Percentiles rank a stretch among this genome's conserved stretches.
Conservation (phyloP, 805 yeast species). For the Pichia kluyveri region DNA sequence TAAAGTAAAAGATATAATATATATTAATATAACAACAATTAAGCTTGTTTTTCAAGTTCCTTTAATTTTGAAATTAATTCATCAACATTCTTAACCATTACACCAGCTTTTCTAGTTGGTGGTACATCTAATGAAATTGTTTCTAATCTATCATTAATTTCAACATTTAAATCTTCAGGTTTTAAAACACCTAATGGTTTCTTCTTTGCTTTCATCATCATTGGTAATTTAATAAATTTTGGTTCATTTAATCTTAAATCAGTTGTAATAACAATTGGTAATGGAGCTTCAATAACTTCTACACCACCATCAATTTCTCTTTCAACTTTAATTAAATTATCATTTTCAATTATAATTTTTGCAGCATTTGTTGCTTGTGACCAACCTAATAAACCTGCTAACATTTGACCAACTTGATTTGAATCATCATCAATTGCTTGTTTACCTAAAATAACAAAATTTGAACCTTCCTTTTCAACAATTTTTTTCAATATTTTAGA, state of each 20-base stretch:
- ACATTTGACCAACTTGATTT: conserved; percentile 93
- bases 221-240: conserved; percentile 90
- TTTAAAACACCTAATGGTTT: conserved; percentile 70
- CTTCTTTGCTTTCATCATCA: conserved; percentile 97
- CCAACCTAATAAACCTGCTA: conserved; percentile 90
- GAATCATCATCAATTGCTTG: conserved; percentile 96
- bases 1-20: too few relatives aligned
- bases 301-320: conserved; percentile 96
- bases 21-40: too few relatives aligned
- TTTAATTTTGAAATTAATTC: conserved; percentile 73
- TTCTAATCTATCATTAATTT: conserved; percentile 54
- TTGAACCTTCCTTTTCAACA: conserved; percentile 60
- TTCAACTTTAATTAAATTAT: conserved; percentile 58
- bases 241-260: conserved; percentile 94
- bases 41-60: conserved; percentile 29
- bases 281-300: conserved; percentile 64
- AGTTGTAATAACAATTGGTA: conserved; percentile 85
- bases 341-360: conserved; percentile 53
- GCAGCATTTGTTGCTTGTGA: conserved; percentile 96
- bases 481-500: conserved; percentile 76
- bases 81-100: conserved; percentile 72
- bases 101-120: conserved; percentile 70
- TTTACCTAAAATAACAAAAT: conserved; percentile 84
- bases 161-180: conserved; percentile 64
- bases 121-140: conserved; percentile 78